phyloP scores from a whole-genome alignment of 306 rosid species.

The Cucurbita argyrosperma region DNA sequence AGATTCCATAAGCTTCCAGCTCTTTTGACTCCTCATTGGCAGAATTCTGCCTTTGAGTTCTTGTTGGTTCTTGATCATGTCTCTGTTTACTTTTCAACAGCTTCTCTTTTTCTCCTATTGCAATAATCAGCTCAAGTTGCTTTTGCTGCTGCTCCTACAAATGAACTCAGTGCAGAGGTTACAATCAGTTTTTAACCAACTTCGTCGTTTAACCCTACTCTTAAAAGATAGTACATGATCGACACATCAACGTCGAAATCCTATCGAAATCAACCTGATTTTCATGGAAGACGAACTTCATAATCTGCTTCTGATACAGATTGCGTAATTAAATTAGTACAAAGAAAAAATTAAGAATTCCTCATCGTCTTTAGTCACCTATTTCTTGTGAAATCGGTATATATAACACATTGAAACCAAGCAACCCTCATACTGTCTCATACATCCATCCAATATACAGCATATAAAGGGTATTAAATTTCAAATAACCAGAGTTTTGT shows the following conservation, averaged over 20 bases:
- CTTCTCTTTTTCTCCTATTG: constrained; percentile 51
- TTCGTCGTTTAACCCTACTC: not conserved
- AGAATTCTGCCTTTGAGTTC: constrained; percentile 9
- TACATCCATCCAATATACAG: not conserved
- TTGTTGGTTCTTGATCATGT: constrained; percentile 15
- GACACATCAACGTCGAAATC: not conserved
- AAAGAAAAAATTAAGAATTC: too few species aligned
- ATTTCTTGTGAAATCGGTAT: not conserved
- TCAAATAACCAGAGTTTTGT: not conserved
- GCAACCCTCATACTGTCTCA: not conserved
- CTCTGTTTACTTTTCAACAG: constrained; percentile 42
- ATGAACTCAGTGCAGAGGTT: not conserved
- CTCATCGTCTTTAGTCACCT: too few species aligned
- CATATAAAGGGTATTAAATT: not conserved
- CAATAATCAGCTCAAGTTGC: constrained; percentile 77
- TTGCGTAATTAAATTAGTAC: too few species aligned
- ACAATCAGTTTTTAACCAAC: not conserved
- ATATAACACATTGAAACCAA: not conserved
- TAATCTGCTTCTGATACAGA: not conserved
- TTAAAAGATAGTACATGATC: not conserved
- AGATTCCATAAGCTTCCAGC: constrained; percentile 46
- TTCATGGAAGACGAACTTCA: not conserved
- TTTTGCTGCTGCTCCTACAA: constrained; percentile 79
- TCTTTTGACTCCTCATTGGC: constrained; percentile 31
- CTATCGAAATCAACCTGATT: not conserved